Percentiles rank a stretch among this genome's conserved stretches.
phyloP scores from a whole-genome alignment of 805 yeast genomes.

The Ogataea paraovalis region DNA sequence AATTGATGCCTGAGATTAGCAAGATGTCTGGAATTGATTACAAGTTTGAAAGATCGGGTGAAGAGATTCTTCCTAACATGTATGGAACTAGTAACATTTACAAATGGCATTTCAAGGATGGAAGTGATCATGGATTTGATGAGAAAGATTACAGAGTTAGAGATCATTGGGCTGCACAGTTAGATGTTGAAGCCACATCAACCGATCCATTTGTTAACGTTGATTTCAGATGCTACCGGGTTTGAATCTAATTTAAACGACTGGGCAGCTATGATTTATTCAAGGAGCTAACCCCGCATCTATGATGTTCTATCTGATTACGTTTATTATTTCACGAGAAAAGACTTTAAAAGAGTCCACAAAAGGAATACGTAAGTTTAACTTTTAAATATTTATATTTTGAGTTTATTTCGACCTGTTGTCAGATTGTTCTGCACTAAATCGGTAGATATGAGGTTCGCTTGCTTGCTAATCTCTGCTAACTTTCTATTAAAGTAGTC shows the following conservation, averaged over 20 bases:
- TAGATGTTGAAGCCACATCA: conserved; percentile 56
- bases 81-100: conserved; percentile 35
- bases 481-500: too few species aligned
- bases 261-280: not conserved
- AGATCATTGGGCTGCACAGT: conserved; percentile 55
- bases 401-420: not conserved
- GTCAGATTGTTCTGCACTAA: too few species aligned
- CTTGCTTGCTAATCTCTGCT: too few species aligned
- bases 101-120: conserved; percentile 55
- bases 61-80: conserved; percentile 38
- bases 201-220: conserved; percentile 60
- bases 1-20: conserved; percentile 54
- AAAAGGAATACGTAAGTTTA: too few species aligned
- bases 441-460: too few species aligned
- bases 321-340: too few species aligned
- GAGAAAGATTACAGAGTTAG: conserved; percentile 37
- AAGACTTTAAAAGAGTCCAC: too few species aligned
- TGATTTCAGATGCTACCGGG: conserved; percentile 37
- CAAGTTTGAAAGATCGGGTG: conserved; percentile 34
- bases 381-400: too few species aligned
- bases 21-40: conserved; percentile 43
- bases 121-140: conserved; percentile 43
- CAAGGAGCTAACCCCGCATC: too few species aligned
- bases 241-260: not conserved
- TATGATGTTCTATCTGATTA: too few species aligned